Evolutionary conservation across 306 rosid genomes (phyloP), one percentile per base, ranked within the genome.

Genomic region (Corylus heterophylla): DNA sequence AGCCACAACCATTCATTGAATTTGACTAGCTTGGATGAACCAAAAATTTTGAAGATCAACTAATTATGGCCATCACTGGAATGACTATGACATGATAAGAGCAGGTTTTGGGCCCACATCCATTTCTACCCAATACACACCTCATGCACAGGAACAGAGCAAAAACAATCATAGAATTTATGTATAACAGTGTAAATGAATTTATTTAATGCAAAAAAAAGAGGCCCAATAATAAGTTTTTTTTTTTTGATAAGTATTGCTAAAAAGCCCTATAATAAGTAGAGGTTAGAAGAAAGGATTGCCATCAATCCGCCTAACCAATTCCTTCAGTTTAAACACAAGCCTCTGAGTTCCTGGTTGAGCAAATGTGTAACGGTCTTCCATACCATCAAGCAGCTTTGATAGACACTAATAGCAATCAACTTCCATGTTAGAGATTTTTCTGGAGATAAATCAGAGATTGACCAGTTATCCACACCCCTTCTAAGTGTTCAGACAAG

Each of bases 271-370:
- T 73, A 73, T 75, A 84, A 35, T 18, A 51, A 79, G 58, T 77
- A 7, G 17, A 74, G 29, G 74, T 9, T 59, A 16, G 61, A 73
- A 37, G 74, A 79, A 86, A 69, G 78, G 47, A 20, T 83, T 89
- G 92, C 97, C 97, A 76, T 92, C 97, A 74, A 94, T 92, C 83
- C 98, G 90, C 79, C 93, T 82, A 86, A 94, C 97, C 88, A 92
- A 77, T 85, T 94, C 98, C 87, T 94, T 94, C 84, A 94, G 82
- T 84, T 87, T 94, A 87, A 90, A 94, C 71, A 94, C 97, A 76
- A 92, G 98, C 86, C 97, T 92, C 84, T 92, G 98, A 82, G 92
- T 94, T 84, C 98, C 98, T 3, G 98, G 98, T 81, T 94, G 98
- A 45, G 98, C 98, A 86, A 92, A 92, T 27, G 98, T 92, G 80